phyloP scores from a whole-genome alignment of 768 basidiomycete genomes.

The Leucocoprinus leucothites region DNA sequence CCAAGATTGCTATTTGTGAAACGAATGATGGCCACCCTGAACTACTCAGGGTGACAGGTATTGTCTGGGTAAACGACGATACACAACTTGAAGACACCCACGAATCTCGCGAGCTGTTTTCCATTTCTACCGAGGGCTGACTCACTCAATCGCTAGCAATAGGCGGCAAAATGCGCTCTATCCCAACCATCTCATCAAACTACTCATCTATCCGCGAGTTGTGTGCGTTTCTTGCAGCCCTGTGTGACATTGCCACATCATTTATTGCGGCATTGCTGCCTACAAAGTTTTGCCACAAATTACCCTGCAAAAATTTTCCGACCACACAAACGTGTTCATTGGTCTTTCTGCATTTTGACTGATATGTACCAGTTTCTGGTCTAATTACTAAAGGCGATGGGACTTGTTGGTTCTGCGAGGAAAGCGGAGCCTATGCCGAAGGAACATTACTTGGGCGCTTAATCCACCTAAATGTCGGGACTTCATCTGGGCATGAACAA shows the following conservation, averaged over 20 bases:
- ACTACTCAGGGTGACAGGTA: not conserved
- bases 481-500: conserved; percentile 6
- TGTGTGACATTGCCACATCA: not conserved
- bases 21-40: not conserved
- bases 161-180: not conserved
- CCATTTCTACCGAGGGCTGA: conserved; percentile 5
- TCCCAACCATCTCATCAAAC: not conserved
- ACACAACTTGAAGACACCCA: not conserved
- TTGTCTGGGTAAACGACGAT: not conserved
- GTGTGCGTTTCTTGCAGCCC: not conserved
- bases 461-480: not conserved
- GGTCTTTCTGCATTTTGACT: not conserved
- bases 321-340: not conserved
- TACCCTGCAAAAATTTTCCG: not conserved
- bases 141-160: not conserved
- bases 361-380: not conserved
- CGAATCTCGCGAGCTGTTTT: not conserved
- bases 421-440: not conserved
- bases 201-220: not conserved
- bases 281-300: not conserved
- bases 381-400: not conserved
- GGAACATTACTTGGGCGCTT: not conserved
- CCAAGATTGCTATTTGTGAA: conserved; percentile 1
- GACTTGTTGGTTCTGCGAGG: not conserved
- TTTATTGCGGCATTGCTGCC: not conserved